phyloP scores from a whole-genome alignment of 2,329 filamentous ascomycete species.

The Zopfia rhizophila region DNA sequence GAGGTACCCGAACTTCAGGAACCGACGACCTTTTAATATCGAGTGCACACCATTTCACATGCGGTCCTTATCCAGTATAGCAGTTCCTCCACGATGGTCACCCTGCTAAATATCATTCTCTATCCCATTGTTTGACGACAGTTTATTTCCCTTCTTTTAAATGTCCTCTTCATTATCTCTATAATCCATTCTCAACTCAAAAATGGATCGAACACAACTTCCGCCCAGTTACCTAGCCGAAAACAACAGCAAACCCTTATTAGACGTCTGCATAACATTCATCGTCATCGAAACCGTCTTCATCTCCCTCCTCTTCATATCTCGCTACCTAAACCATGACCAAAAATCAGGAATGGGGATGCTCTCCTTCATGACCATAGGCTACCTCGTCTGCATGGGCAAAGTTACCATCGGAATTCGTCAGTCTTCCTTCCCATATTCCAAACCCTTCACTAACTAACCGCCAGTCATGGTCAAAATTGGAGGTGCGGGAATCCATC shows the following conservation, averaged over 20 bases:
- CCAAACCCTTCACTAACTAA: too few species aligned
- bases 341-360: constrained; percentile 26
- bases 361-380: constrained; percentile 31
- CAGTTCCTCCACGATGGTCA: too few species aligned
- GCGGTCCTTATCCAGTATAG: too few species aligned
- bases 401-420: constrained; percentile 30
- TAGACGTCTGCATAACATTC: constrained; percentile 28
- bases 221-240: constrained; percentile 24
- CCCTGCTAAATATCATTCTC: too few species aligned
- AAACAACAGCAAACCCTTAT: constrained; percentile 19
- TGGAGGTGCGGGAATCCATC: constrained; percentile 31
- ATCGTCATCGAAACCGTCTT: constrained; percentile 30
- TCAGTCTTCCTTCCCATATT: constrained; percentile 12
- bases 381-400: constrained; percentile 22
- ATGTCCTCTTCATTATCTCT: too few species aligned
- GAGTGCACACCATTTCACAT: too few species aligned
- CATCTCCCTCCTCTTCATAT: constrained; percentile 25
- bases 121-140: too few species aligned
- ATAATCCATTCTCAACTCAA: too few species aligned
- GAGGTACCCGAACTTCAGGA: too few species aligned
- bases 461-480: constrained; percentile 26
- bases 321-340: constrained; percentile 23
- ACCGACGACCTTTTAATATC: too few species aligned
- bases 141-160: too few species aligned
- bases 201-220: constrained; percentile 1